phyloP scores from a whole-genome alignment of 768 basidiomycete genomes.

The Psilocybe tampanensis region DNA sequence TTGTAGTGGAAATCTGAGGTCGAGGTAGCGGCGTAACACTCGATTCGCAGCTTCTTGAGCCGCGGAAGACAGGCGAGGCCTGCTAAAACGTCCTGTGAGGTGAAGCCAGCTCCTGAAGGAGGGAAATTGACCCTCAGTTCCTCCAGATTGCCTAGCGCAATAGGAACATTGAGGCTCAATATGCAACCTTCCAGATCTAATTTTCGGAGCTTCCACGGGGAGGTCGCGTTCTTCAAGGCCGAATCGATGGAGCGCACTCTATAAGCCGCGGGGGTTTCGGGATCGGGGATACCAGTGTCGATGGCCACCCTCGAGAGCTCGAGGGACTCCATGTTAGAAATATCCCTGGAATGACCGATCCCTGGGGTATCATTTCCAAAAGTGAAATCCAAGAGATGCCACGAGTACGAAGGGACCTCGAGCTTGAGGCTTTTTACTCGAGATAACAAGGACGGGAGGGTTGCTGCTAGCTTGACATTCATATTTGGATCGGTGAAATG shows the following conservation, averaged over 20 bases:
- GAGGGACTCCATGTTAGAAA: not conserved
- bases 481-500: not conserved
- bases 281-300: no score
- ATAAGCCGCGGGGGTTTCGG: no score
- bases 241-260: no score
- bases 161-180: not conserved
- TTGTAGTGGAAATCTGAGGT: no score
- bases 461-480: not conserved
- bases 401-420: not conserved
- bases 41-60: no score
- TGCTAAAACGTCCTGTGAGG: no score
- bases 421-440: not conserved
- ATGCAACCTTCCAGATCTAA: not conserved
- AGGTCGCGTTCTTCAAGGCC: no score
- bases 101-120: no score
- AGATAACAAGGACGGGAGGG: not conserved
- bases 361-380: not conserved
- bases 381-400: not conserved
- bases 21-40: no score
- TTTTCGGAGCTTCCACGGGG: not conserved
- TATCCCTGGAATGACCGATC: no score
- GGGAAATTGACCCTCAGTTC: no score
- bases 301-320: not conserved
- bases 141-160: not conserved
- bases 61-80: no score